Conservation (phyloP, 1,284 basidiomycete genomes). For the Gomphus sp. region DNA sequence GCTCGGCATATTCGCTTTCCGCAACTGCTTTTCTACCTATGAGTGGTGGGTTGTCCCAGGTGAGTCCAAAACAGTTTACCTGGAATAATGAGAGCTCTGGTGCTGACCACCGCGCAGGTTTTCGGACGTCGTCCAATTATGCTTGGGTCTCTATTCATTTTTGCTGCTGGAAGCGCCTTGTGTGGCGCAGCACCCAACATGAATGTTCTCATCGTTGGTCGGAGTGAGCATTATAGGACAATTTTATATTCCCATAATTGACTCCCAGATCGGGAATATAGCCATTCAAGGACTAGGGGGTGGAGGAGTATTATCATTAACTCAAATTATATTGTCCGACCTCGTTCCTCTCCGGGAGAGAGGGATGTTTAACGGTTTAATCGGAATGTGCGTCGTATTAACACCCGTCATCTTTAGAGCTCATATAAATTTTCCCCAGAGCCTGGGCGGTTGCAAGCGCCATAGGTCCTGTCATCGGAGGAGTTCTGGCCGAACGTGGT, state of each 20-base stretch:
- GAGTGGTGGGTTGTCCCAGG: constrained; percentile 23
- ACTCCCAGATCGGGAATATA: too few relatives aligned
- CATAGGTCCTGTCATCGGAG: too few relatives aligned
- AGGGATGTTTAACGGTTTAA: too few relatives aligned
- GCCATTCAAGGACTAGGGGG: neutral
- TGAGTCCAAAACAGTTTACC: too few relatives aligned
- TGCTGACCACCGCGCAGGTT: constrained; percentile 5
- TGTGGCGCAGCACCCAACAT: constrained; percentile 30
- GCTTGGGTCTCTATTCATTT: constrained; percentile 22
- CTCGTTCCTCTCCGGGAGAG: too few relatives aligned
- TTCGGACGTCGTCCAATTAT: constrained; percentile 29
- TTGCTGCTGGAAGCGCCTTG: constrained; percentile 31
- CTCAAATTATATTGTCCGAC: too few relatives aligned
- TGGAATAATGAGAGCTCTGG: too few relatives aligned
- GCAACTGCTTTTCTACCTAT: constrained; percentile 25
- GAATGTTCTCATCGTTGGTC: constrained; percentile 28
- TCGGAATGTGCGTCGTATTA: too few relatives aligned
- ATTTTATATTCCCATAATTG: neutral
- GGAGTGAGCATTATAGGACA: constrained; percentile 14
- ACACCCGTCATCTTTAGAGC: too few relatives aligned
- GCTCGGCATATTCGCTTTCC: constrained; percentile 26
- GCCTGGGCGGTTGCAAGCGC: too few relatives aligned
- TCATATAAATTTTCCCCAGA: too few relatives aligned
- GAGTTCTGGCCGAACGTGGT: too few relatives aligned
- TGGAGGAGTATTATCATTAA: neutral